A percentile compares a stretch with the other conserved stretches of the same genome.
phyloP scores from a whole-genome alignment of 441 rosid genomes.

The Populus trichocarpa region DNA sequence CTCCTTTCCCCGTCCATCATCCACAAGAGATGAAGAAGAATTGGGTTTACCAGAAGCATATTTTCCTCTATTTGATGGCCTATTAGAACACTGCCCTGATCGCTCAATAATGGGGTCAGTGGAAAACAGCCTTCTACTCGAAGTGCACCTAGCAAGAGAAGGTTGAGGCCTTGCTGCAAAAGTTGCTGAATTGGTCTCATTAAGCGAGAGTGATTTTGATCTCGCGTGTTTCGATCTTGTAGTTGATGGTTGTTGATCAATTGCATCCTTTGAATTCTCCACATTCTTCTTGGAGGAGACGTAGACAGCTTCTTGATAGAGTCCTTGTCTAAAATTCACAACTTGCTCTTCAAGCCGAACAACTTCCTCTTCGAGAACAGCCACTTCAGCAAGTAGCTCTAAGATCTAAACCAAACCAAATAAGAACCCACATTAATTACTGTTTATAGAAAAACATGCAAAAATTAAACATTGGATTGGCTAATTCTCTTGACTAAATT shows the following conservation, averaged over 20 bases:
- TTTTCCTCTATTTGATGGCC: conserved; percentile 43
- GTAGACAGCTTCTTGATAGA: conserved; percentile 79
- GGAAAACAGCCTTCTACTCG: conserved; percentile 54
- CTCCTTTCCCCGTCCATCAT: conserved; percentile 68
- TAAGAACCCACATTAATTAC: conserved; percentile 1
- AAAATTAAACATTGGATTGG: not conserved
- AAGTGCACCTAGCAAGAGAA: conserved; percentile 50
- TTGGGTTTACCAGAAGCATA: conserved; percentile 37
- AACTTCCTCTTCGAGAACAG: conserved; percentile 90
- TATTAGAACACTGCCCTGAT: conserved; percentile 24
- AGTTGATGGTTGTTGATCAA: conserved; percentile 37
- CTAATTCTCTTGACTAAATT: not conserved
- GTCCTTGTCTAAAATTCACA: conserved; percentile 78
- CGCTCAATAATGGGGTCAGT: conserved; percentile 38
- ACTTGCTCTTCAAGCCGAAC: conserved; percentile 91
- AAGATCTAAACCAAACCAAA: conserved; percentile 48
- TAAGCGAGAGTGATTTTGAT: conserved; percentile 64
- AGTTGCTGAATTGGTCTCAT: conserved; percentile 47
- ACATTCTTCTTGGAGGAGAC: conserved; percentile 59
- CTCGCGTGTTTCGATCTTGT: conserved; percentile 60
- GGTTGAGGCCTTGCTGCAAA: conserved; percentile 49
- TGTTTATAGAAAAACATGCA: not conserved
- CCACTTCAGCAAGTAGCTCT: conserved; percentile 95
- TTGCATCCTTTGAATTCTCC: conserved; percentile 41
- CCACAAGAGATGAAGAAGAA: conserved; percentile 30